phyloP scores from a whole-genome alignment of 2,329 filamentous ascomycete genomes.

The Microthyrium microscopicum region DNA sequence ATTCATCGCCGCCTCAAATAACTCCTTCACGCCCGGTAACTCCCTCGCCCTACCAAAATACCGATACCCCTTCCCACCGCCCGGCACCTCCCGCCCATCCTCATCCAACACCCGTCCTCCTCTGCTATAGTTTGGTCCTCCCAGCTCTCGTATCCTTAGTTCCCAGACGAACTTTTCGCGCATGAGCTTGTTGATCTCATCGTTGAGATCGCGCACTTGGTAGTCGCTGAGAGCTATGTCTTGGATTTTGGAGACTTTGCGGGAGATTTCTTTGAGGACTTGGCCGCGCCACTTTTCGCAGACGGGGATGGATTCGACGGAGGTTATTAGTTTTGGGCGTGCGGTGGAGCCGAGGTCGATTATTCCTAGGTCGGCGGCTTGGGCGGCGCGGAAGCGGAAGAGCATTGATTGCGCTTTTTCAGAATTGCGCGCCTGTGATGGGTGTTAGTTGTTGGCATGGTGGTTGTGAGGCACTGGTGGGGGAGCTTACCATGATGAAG shows the following conservation, averaged over 20 bases:
- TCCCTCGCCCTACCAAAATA: conserved; percentile 75
- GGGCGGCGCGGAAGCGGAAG: conserved; percentile 95
- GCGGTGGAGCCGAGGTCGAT: conserved; percentile 82
- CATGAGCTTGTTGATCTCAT: conserved; percentile 99
- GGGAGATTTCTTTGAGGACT: conserved; percentile 89
- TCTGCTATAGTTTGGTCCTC: conserved; percentile 95
- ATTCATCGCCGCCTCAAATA: conserved; percentile 65
- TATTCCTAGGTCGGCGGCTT: conserved; percentile 90
- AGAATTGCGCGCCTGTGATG: conserved; percentile 71
- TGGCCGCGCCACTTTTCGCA: conserved; percentile 99
- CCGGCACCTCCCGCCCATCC: conserved; percentile 37
- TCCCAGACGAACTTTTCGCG: conserved; percentile 99
- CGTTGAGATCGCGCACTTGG: conserved; percentile 94
- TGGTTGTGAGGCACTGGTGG: background rate
- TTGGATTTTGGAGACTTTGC: conserved; percentile 93
- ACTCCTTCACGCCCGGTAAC: conserved; percentile 85
- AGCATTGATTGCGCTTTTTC: conserved; percentile 99
- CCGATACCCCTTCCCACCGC: conserved; percentile 75
- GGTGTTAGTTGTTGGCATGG: too few species aligned
- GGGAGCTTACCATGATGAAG: background rate
- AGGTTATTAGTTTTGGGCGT: conserved; percentile 79
- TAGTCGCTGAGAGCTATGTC: conserved; percentile 83
- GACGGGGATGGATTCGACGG: conserved; percentile 63
- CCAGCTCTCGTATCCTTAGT: conserved; percentile 82
- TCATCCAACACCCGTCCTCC: conserved; percentile 38